phyloP scores from a whole-genome alignment of 2,329 filamentous ascomycete species.

The Microascus cirrosus region DNA sequence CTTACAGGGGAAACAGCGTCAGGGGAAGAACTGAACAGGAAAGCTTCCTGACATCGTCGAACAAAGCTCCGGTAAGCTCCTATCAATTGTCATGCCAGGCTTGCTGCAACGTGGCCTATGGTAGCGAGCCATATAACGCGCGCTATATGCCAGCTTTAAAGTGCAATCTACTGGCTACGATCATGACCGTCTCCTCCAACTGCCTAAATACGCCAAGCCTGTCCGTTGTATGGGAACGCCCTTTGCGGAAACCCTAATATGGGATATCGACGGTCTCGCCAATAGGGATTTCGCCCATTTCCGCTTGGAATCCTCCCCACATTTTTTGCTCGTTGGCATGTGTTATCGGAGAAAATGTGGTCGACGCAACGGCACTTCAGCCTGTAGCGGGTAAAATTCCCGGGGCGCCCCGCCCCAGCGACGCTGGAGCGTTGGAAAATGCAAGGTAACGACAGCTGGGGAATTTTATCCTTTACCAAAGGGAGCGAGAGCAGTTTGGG shows the following conservation, averaged over 20 bases:
- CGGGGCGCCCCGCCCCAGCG: neutral
- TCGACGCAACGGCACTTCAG: neutral
- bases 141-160: neutral
- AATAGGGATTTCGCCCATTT: too few species aligned
- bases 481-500: too few species aligned
- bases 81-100: neutral
- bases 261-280: too few species aligned
- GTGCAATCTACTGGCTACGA: neutral
- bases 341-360: neutral
- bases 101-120: conserved; percentile 5
- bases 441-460: neutral
- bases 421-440: neutral
- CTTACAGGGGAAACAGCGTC: too few species aligned
- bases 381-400: conserved; percentile 5
- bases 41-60: neutral
- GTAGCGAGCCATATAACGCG: conserved; percentile 4
- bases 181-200: neutral
- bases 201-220: conserved; percentile 1
- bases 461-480: neutral
- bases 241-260: neutral
- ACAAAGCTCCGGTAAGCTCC: neutral
- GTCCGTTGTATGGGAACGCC: neutral
- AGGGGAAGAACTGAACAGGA: neutral
- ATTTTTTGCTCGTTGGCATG: neutral
- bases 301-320: too few species aligned